Evolutionary conservation across 805 yeast genomes (phyloP).

Genomic region (Lipomyces japonicus): DNA sequence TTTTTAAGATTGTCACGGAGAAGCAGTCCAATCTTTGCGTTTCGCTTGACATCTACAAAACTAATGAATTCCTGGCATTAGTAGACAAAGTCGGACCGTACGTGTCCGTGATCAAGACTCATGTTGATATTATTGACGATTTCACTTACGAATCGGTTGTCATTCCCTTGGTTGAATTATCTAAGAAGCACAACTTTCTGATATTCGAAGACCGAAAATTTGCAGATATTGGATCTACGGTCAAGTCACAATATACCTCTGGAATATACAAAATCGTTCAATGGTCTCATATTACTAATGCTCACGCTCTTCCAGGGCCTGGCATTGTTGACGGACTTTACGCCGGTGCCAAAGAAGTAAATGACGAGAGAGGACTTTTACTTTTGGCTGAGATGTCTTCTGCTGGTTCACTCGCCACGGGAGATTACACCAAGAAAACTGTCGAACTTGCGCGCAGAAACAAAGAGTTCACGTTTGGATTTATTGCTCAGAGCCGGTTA

Average conservation of each 20-base stretch:
- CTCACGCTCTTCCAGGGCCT: conserved; percentile 94
- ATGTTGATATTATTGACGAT: conserved; percentile 88
- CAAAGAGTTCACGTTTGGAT: conserved; percentile 89
- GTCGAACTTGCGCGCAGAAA: conserved; percentile 86
- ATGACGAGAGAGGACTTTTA: conserved; percentile 72
- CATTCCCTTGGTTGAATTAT: conserved; percentile 63
- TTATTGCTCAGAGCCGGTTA: conserved; percentile 89
- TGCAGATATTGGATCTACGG: conserved; percentile 98
- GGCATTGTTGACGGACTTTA: conserved; percentile 88
- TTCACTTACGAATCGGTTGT: conserved; percentile 78
- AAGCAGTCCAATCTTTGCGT: conserved; percentile 92
- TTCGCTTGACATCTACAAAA: conserved; percentile 82
- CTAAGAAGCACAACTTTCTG: conserved; percentile 80
- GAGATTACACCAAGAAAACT: conserved; percentile 82
- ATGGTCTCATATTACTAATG: conserved; percentile 97
- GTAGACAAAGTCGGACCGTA: conserved; percentile 84
- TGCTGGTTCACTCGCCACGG: conserved; percentile 88
- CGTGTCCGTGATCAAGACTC: conserved; percentile 89
- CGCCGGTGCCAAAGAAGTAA: conserved; percentile 51
- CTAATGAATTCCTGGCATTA: conserved; percentile 65
- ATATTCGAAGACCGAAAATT: conserved; percentile 96
- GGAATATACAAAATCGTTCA: conserved; percentile 85
- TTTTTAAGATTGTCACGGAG: conserved; percentile 66
- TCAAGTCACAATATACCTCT: conserved; percentile 85
- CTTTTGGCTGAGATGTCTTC: conserved; percentile 96